phyloP scores from a whole-genome alignment of 2,329 filamentous ascomycete genomes.

The Raffaelea arxii region DNA sequence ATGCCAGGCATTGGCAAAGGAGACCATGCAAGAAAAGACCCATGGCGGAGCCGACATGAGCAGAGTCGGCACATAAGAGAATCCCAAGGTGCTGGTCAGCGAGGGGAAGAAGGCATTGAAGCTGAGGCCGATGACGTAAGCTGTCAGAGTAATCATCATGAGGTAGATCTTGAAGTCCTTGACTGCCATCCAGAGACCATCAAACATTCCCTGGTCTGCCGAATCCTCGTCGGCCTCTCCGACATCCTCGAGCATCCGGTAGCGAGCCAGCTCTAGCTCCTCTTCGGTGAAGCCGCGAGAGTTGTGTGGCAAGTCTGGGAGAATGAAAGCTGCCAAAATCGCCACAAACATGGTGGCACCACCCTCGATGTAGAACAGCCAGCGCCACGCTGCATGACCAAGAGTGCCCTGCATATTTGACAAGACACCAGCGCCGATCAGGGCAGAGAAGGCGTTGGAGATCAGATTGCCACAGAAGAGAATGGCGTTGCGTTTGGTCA shows the following conservation, averaged over 20 bases:
- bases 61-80: conserved; percentile 26
- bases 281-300: conserved; percentile 45
- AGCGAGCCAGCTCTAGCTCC: conserved; percentile 42
- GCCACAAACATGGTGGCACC: conserved; percentile 45
- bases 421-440: conserved; percentile 30
- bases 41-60: conserved; percentile 37
- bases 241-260: conserved; percentile 45
- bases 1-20: conserved; percentile 33
- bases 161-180: conserved; percentile 52
- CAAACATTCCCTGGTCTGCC: conserved; percentile 36
- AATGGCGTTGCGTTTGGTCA: conserved; percentile 11
- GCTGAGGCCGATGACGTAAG: not conserved
- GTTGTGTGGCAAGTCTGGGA: conserved; percentile 53
- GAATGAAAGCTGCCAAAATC: conserved; percentile 49
- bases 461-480: conserved; percentile 8
- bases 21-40: conserved; percentile 24
- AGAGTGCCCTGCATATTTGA: conserved; percentile 46
- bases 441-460: conserved; percentile 6
- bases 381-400: conserved; percentile 33
- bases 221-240: conserved; percentile 44
- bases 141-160: conserved; percentile 32
- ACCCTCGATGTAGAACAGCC: conserved; percentile 43
- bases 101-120: not conserved
- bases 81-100: conserved; percentile 19
- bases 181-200: conserved; percentile 45